A percentile compares a stretch with the other conserved stretches of the same genome.
phyloP scores from a whole-genome alignment of 1,284 basidiomycete genomes.

The Moniliella sp. region DNA sequence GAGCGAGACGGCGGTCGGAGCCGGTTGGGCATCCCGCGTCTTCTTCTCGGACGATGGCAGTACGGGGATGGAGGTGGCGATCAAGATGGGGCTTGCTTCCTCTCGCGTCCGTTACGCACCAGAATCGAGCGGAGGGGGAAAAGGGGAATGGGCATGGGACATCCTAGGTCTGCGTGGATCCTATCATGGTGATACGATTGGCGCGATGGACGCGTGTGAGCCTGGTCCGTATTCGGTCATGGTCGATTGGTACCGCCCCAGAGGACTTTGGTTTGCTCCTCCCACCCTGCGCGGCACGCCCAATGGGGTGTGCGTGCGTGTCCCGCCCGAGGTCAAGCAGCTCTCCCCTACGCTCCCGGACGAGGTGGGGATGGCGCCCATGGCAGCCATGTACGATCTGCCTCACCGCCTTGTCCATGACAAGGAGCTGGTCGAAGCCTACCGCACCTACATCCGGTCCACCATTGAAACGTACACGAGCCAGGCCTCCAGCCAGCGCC shows the following conservation, averaged over 20 bases:
- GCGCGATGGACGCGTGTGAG: constrained; percentile 84
- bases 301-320: constrained; percentile 43
- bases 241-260: constrained; percentile 83
- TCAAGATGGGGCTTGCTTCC: constrained; percentile 57
- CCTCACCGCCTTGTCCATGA: constrained; percentile 42
- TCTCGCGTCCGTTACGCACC: constrained; percentile 11
- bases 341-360: constrained; percentile 7
- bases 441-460: constrained; percentile 44
- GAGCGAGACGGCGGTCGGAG: constrained; percentile 51
- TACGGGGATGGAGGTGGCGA: constrained; percentile 80
- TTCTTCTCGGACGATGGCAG: constrained; percentile 88
- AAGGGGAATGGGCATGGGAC: constrained; percentile 43
- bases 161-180: constrained; percentile 73
- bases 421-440: constrained; percentile 45
- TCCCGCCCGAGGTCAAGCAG: constrained; percentile 20
- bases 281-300: constrained; percentile 51
- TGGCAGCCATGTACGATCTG: constrained; percentile 55
- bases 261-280: constrained; percentile 80
- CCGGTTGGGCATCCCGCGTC: constrained; percentile 68
- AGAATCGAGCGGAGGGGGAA: constrained; percentile 8
- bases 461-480: constrained; percentile 38
- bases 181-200: constrained; percentile 95
- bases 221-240: constrained; percentile 55
- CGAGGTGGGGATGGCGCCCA: constrained; percentile 9
- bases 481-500: constrained; percentile 6